phyloP scores from a whole-genome alignment of 2,329 filamentous ascomycete genomes.

The Colletotrichum echinochloae region DNA sequence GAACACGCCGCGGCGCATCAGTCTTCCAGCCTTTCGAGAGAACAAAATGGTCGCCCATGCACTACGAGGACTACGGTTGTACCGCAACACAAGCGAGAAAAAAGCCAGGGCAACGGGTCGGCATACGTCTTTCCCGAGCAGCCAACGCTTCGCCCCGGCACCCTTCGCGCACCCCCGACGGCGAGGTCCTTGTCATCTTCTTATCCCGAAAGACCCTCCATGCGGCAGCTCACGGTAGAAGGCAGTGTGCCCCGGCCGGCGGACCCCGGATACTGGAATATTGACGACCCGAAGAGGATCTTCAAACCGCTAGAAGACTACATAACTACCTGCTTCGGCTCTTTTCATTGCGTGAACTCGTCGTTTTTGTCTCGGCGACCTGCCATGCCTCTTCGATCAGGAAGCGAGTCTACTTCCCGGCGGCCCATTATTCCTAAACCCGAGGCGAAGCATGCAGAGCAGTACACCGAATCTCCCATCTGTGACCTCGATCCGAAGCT shows the following conservation, averaged over 20 bases:
- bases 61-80: not conserved
- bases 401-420: slow-evolving; percentile 47
- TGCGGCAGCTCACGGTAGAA: slow-evolving; percentile 41
- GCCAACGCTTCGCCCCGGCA: slow-evolving; percentile 51
- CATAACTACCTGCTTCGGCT: slow-evolving; percentile 75
- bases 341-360: slow-evolving; percentile 78
- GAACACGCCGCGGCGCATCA: slow-evolving; percentile 1
- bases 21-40: not conserved
- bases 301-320: slow-evolving; percentile 86
- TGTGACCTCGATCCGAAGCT: slow-evolving; percentile 80
- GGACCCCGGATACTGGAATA: slow-evolving; percentile 36
- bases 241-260: slow-evolving; percentile 29
- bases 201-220: slow-evolving; percentile 54
- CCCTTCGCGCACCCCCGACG: slow-evolving; percentile 44
- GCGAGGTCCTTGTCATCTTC: slow-evolving; percentile 60
- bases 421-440: slow-evolving; percentile 50
- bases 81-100: slow-evolving; percentile 25
- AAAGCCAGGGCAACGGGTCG: slow-evolving; percentile 19
- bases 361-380: slow-evolving; percentile 71
- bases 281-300: slow-evolving; percentile 65
- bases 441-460: slow-evolving; percentile 51
- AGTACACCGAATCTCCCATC: slow-evolving; percentile 55
- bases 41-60: slow-evolving; percentile 19
- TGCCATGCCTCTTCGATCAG: slow-evolving; percentile 20
- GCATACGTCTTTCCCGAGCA: slow-evolving; percentile 53